Evolutionary conservation across 1,139 yeast genomes (phyloP).

Genomic region (Zygoascus meyerae): DNA sequence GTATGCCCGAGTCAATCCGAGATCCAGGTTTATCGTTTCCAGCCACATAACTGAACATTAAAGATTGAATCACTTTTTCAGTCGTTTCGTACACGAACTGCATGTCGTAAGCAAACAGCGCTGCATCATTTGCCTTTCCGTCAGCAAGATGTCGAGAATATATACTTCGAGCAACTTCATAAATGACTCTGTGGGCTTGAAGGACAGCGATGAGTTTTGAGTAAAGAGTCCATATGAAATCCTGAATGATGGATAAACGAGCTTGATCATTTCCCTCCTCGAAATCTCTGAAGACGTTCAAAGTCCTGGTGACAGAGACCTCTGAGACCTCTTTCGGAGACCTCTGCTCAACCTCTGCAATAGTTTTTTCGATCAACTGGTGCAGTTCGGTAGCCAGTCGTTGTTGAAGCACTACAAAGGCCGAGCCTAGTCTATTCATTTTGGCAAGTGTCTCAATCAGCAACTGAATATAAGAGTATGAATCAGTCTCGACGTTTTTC

Average conservation of each 20-base stretch:
- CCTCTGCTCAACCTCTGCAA: slow-evolving; percentile 58
- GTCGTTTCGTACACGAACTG: slow-evolving; percentile 53
- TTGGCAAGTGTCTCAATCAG: slow-evolving; percentile 55
- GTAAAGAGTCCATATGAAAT: slow-evolving; percentile 64
- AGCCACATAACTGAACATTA: slow-evolving; percentile 52
- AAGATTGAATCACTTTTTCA: slow-evolving; percentile 50
- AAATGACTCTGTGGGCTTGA: slow-evolving; percentile 64
- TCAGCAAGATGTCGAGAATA: slow-evolving; percentile 23
- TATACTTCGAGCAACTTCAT: slow-evolving; percentile 45
- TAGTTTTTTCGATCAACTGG: slow-evolving; percentile 52
- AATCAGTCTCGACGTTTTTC: slow-evolving; percentile 40
- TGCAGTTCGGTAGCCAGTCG: slow-evolving; percentile 46
- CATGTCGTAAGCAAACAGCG: slow-evolving; percentile 39
- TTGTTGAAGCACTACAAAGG: slow-evolving; percentile 50
- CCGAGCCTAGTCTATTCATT: slow-evolving; percentile 57
- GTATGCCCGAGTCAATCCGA: not conserved
- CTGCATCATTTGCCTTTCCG: slow-evolving; percentile 17
- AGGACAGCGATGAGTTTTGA: slow-evolving; percentile 56
- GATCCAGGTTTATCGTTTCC: slow-evolving; percentile 1
- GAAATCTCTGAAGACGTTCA: slow-evolving; percentile 14
- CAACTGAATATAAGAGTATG: slow-evolving; percentile 52
- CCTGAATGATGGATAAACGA: slow-evolving; percentile 53
- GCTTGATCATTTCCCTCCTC: slow-evolving; percentile 25
- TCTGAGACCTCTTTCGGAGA: slow-evolving; percentile 26
- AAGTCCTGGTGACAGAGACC: not conserved